Evolutionary conservation across 2,329 filamentous ascomycete genomes (phyloP).

Genomic region (Dactylellina parvicollis): DNA sequence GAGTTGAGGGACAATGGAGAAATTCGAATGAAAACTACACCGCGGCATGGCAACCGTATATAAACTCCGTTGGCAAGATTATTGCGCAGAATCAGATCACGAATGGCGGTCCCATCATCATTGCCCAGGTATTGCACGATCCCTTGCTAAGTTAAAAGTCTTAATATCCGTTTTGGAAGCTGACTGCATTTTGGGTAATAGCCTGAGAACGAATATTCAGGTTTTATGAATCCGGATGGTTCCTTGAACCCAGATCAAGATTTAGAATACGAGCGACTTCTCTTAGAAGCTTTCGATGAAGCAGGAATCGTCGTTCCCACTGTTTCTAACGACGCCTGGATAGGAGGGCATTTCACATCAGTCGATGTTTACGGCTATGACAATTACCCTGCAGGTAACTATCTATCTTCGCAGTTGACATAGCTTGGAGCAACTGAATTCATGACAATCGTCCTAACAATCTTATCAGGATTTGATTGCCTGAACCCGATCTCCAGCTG

Average conservation of each 20-base stretch:
- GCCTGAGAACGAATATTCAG: constrained; percentile 81
- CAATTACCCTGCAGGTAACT: constrained; percentile 66
- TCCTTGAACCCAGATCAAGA: constrained; percentile 63
- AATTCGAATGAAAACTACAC: constrained; percentile 56
- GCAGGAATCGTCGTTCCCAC: constrained; percentile 78
- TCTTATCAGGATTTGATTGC: constrained; percentile 70
- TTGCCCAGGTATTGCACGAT: constrained; percentile 69
- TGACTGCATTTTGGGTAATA: background rate
- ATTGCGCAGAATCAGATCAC: constrained; percentile 83
- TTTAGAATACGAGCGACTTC: constrained; percentile 61
- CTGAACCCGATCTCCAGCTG: constrained; percentile 66
- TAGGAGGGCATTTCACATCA: constrained; percentile 63
- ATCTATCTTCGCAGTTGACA: background rate
- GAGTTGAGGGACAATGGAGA: constrained; percentile 60
- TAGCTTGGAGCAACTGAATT: background rate
- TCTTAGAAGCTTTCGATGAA: constrained; percentile 64
- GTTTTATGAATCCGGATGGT: constrained; percentile 59
- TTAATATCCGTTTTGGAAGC: no score
- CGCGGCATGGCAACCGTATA: constrained; percentile 64
- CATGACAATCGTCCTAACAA: no score
- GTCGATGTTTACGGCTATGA: constrained; percentile 76
- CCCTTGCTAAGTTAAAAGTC: no score
- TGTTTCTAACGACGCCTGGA: constrained; percentile 77
- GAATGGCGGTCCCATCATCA: constrained; percentile 80
- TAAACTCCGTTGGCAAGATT: constrained; percentile 70